A percentile compares a stretch with the other conserved stretches of the same genome.
Conservation (phyloP, 169 alveolate species). For the Cryptosporidium felis region DNA sequence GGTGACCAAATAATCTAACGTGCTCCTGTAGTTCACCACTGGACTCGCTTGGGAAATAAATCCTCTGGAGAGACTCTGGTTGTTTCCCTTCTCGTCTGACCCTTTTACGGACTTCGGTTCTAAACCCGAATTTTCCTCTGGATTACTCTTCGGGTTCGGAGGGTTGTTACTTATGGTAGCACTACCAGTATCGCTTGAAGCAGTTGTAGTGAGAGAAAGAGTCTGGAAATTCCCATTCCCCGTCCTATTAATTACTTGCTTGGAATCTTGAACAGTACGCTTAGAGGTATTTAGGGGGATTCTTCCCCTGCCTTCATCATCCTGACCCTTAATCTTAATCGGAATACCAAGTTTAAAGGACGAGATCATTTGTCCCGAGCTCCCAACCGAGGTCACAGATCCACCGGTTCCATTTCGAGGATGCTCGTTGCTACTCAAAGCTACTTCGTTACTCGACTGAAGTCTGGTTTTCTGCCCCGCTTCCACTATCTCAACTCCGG, state of each 20-base stretch:
- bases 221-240: not conserved
- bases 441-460: constrained; percentile 27
- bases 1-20: constrained; percentile 55
- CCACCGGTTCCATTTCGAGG: not conserved
- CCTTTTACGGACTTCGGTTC: not conserved
- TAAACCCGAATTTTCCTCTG: not conserved
- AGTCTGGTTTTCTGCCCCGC: constrained; percentile 24
- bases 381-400: not conserved
- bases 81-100: not conserved
- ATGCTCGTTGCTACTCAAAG: not conserved
- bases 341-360: constrained; percentile 9
- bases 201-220: constrained; percentile 30
- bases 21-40: constrained; percentile 41
- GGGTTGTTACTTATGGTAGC: not conserved
- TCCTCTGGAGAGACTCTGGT: not conserved
- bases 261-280: not conserved
- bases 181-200: constrained; percentile 48
- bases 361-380: not conserved
- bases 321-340: not conserved
- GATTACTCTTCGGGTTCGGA: not conserved
- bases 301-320: not conserved
- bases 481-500: not conserved
- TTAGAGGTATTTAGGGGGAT: not conserved
- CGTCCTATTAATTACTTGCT: not conserved
- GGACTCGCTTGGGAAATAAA: constrained; percentile 67